Base-by-base conservation (phyloP, 1,139 yeast species). In the Saccharomyces hybrid region DNA sequence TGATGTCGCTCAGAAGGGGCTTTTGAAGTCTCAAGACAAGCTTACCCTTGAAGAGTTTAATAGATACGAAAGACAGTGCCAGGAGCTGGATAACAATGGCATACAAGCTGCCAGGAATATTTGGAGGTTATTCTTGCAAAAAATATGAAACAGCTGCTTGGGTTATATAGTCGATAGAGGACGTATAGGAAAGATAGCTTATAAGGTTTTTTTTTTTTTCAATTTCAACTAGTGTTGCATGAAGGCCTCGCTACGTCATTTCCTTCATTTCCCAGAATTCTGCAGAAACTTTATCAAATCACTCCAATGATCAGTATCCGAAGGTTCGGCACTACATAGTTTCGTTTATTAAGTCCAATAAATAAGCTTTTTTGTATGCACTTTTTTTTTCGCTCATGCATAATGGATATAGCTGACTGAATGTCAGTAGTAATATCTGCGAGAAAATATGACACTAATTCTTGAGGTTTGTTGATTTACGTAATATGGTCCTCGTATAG, bases 1-100 rank as follows among this genome's bases (percentile, higher is more conserved):
- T 1, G 77, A 71, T 7, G 59, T 61, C 1, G 60, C 61, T 1
- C 50, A 48, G 13, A 52, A 47, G 5, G 60, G 63, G 16, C 23
- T 51, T 2, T 26, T 38, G 3, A 34, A 48, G 13, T 48, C 54
- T 3, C 16, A 49, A 13, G 20, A 31, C 11, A 47, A 47, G 34
- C 41, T 47, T 4, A 26, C 34, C 14, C 34, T 30, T 8, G 48
- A 42, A 20, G 57, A 55, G 38, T 48, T 50, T 23, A 48, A 46
- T 27, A 28, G 50, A 20, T 11, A 53, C 31, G 55, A 53, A 41
- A 30, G 41, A n/a, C 47, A 47, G 27, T 31, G 54, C 46, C 14
- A 28, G 31, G 13, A 28, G 47, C 32, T 32, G 26, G 41, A 48
- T 7, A 61, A 61, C 42, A 59, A 61, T 28, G 64, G 64, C 11